A percentile compares a stretch with the other conserved stretches of the same genome.
Conservation (phyloP, 208 protist genomes). For the Zelonia costaricensis region DNA sequence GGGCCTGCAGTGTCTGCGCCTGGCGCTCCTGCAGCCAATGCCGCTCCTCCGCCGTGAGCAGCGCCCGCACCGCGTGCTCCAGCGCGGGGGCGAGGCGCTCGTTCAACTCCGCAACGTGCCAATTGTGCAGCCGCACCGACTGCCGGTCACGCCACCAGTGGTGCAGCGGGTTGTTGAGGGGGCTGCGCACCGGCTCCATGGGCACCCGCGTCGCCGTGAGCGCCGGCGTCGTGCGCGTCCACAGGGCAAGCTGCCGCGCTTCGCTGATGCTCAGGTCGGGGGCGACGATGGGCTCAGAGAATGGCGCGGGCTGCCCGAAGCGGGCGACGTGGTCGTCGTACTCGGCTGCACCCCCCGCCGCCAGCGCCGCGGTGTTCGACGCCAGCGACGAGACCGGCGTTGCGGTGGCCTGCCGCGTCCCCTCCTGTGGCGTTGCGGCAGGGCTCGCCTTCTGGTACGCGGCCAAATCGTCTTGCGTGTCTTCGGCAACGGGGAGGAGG, state of each 20-base stretch:
- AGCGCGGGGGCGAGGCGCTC: constrained; percentile 33
- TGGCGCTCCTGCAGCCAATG: constrained; percentile 37
- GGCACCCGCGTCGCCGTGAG: background rate
- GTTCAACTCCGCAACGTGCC: constrained; percentile 31
- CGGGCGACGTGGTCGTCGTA: background rate
- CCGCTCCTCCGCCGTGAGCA: constrained; percentile 57
- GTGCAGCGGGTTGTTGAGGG: constrained; percentile 37
- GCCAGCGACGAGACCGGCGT: too few relatives aligned
- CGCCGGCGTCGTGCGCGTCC: constrained; percentile 9
- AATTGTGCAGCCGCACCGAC: constrained; percentile 29
- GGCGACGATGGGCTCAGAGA: constrained; percentile 1
- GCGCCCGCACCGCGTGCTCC: constrained; percentile 38
- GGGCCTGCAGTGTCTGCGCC: constrained; percentile 13
- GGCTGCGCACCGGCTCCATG: background rate
- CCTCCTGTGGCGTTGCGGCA: too few relatives aligned
- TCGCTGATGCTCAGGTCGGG: constrained; percentile 10
- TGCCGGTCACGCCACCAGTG: constrained; percentile 60
- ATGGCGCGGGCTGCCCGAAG: background rate
- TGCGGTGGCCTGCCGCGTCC: too few relatives aligned
- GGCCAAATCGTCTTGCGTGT: too few relatives aligned
- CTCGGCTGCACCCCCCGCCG: too few relatives aligned
- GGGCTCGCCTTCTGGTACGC: too few relatives aligned
- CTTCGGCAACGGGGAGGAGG: background rate
- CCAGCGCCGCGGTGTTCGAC: too few relatives aligned
- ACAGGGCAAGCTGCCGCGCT: constrained; percentile 13